Evolutionary conservation across 768 basidiomycete species (phyloP), one percentile per base, ranked within the genome.

Genomic region (Rhodotorula graminis): DNA sequence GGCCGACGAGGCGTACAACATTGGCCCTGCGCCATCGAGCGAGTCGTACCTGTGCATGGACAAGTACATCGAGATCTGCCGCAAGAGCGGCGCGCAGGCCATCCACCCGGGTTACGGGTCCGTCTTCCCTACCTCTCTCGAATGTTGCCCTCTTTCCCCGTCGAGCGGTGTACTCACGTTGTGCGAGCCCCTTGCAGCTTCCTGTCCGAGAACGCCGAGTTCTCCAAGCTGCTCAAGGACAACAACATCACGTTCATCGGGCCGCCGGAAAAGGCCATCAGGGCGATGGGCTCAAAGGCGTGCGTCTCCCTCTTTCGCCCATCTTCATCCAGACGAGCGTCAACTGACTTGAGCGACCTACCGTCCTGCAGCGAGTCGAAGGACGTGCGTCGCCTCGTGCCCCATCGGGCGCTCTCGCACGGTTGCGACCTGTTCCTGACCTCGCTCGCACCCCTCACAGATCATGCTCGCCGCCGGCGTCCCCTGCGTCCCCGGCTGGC

Each of bases 251-350:
- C 89, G 6, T 96, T 94, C 79, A 92, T 97, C 72, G 93, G 93
- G 0, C 93, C 94, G 25, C 91, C 93, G 4, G 85, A 90, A 1
- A 86, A 85, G 76, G 93, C 94, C 44, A 97, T 97, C 73, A 82
- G 89, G 23, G 90, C 89, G 77, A 97, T 96, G 94, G 94, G 93
- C 3, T 93, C 91, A 0, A 96, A 97, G 84, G 92, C 92, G 90
- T 75, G 29, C 21, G 76, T 91, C 25, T 18, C 33, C n/a, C 16
- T 12, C 16, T 8, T 25, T 50, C 37, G n/a, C n/a, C n/a, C n/a
- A n/a, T n/a, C n/a, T 16, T 49, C 18, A 23, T 2, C 25, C 49
- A 50, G 18, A 21, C 19, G 49, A 50, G 10, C 21, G 19, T 4
- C 14, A 16, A 5, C 40, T 12, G 50, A 5, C 8, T 2, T 19